Base-by-base conservation (phyloP, 208 protist species). In the Leishmania tarentolae region DNA sequence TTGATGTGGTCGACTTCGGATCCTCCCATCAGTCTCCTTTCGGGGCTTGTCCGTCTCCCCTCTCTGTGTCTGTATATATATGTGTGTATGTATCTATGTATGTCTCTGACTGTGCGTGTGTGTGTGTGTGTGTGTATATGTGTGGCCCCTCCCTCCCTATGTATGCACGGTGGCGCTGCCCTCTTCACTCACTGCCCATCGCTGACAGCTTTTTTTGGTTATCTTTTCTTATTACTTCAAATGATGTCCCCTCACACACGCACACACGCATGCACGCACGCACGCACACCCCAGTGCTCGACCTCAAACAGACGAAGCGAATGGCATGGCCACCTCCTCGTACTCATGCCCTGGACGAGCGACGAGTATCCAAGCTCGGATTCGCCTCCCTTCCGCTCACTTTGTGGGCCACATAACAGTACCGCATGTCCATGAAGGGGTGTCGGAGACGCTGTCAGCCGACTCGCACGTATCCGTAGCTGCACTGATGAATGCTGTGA, bases 101-200 rank as follows among this genome's bases (percentile, higher is more conserved):
- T 63, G 8, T 76, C 0, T 56, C 9, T 50, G 47, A 1, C 15
- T 31, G 2, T 2, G n/a, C 35, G 31, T 66, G 28, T 65, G 8
- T 37, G 42, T 63, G 21, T 44, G 53, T 63, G 72, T n/a, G 50
- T 76, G 73, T 76, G 73, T 63, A 13, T 72, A 37, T 73, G 68
- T 44, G 73, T 76, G 44, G 52, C 73, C 15, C 42, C 46, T 3
- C 73, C 24, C 24, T 21, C 73, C n/a, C 73, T 37, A 74, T 52
- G 50, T 47, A 68, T 53, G 50, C 50, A 21, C 13, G 50, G 15
- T 53, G 21, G 65, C 65, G 65, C 35, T 71, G 65, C 31, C 7
- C 46, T 76, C 50, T 46, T 31, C 72, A 76, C n/a, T 35, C 31
- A n/a, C 28, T 35, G 50, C 35, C n/a, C 19, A 42, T 31, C 57